Evolutionary conservation across 345 rosid genomes (phyloP).

Genomic region (Erodium maritimum): DNA sequence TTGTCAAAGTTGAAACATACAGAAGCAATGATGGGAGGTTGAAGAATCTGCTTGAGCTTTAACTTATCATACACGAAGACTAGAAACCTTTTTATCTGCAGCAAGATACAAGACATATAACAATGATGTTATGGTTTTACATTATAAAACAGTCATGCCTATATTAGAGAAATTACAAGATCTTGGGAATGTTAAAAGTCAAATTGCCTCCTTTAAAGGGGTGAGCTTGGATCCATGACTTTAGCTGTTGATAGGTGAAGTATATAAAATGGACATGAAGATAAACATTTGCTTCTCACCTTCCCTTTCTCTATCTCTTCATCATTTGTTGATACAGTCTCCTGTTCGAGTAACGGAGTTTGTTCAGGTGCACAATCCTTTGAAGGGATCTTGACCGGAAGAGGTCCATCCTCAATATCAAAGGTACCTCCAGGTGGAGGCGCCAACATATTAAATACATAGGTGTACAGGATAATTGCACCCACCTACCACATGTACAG

Average conservation of each 20-base stretch:
- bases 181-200: no score
- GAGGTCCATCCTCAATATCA: constrained; percentile 35
- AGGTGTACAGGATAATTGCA: constrained; percentile 89
- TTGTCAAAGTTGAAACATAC: constrained; percentile 31
- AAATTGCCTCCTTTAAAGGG: background rate
- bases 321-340: constrained; percentile 19
- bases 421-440: constrained; percentile 95
- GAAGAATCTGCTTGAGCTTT: constrained; percentile 92
- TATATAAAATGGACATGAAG: constrained; percentile 1
- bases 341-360: constrained; percentile 51
- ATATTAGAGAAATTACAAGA: no score
- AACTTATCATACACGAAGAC: constrained; percentile 57
- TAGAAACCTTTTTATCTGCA: constrained; percentile 49
- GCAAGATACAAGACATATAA: constrained; percentile 12
- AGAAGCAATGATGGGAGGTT: constrained; percentile 90
- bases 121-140: background rate
- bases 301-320: constrained; percentile 34
- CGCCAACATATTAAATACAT: constrained; percentile 81
- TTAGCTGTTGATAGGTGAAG: background rate
- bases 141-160: no score
- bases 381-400: constrained; percentile 46
- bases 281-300: constrained; percentile 28
- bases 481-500: constrained; percentile 61
- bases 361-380: constrained; percentile 41
- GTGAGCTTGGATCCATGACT: background rate